Conservation (phyloP, 2,329 filamentous ascomycete species). For the Claviceps sp. region DNA sequence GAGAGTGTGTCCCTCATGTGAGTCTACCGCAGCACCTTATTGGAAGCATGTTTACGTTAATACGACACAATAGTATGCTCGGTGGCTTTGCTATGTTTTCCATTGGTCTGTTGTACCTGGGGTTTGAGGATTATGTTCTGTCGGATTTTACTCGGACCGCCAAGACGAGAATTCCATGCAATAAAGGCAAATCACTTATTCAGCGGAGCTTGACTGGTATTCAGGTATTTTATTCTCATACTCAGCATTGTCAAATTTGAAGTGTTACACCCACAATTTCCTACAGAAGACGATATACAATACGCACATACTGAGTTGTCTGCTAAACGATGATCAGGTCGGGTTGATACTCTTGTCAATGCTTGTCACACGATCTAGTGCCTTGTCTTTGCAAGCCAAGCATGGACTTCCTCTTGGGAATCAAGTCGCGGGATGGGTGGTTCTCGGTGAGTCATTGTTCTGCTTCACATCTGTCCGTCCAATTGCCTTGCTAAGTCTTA, state of each 20-base stretch:
- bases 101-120: conserved; percentile 64
- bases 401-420: conserved; percentile 76
- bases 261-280: conserved; percentile 6
- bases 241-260: neutral
- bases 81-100: conserved; percentile 68
- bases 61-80: conserved; percentile 27
- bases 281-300: neutral
- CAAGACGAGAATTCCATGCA: conserved; percentile 9
- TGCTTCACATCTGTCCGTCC: neutral
- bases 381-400: conserved; percentile 73
- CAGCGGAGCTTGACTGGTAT: conserved; percentile 50
- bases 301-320: neutral
- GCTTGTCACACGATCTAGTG: conserved; percentile 75
- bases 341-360: conserved; percentile 72
- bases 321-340: conserved; percentile 28
- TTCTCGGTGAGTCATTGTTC: conserved; percentile 44
- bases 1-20: no score
- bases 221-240: conserved; percentile 34
- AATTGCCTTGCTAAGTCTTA: neutral
- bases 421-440: conserved; percentile 72
- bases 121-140: conserved; percentile 56
- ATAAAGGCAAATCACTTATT: conserved; percentile 24
- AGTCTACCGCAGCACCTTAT: no score
- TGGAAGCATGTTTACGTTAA: neutral
- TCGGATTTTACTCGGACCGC: conserved; percentile 20